A percentile compares a stretch with the other conserved stretches of the same genome.
Evolutionary conservation across 176 grass and related monocot species (phyloP).

Genomic region (Paspalum notatum): DNA sequence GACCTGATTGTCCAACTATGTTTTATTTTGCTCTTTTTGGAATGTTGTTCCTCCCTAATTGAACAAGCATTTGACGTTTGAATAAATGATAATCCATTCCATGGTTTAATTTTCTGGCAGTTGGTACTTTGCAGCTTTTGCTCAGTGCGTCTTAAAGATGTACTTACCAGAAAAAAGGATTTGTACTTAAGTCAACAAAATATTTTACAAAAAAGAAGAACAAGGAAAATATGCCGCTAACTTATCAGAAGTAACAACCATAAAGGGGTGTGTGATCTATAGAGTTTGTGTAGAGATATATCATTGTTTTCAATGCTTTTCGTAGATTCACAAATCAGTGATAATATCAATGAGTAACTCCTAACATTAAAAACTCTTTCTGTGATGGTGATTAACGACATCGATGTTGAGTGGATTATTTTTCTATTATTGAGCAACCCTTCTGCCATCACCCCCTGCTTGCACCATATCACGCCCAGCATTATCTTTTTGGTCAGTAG

Average conservation of each 20-base stretch:
- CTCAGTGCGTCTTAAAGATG: background rate
- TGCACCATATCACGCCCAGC: constrained; percentile 35
- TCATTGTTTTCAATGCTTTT: constrained; percentile 31
- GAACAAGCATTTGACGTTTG: constrained; percentile 18
- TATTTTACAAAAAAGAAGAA: constrained; percentile 18
- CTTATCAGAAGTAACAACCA: constrained; percentile 20
- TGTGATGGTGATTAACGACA: constrained; percentile 30
- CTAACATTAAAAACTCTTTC: constrained; percentile 16
- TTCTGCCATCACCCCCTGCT: constrained; percentile 26
- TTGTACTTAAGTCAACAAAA: constrained; percentile 6
- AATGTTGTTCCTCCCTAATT: background rate
- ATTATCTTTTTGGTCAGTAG: constrained; percentile 39
- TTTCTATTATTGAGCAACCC: constrained; percentile 44
- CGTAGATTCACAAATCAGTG: background rate
- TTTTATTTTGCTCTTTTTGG: background rate
- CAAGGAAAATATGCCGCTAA: background rate
- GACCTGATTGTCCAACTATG: background rate
- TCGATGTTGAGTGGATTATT: constrained; percentile 39
- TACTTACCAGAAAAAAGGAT: background rate
- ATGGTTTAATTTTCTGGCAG: background rate
- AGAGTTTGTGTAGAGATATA: background rate
- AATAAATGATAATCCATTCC: background rate
- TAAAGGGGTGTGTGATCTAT: background rate
- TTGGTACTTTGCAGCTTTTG: constrained; percentile 15
- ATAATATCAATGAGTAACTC: constrained; percentile 22